Base-by-base conservation (phyloP, 2,329 filamentous ascomycete genomes). In the Colletotrichum sp. region DNA sequence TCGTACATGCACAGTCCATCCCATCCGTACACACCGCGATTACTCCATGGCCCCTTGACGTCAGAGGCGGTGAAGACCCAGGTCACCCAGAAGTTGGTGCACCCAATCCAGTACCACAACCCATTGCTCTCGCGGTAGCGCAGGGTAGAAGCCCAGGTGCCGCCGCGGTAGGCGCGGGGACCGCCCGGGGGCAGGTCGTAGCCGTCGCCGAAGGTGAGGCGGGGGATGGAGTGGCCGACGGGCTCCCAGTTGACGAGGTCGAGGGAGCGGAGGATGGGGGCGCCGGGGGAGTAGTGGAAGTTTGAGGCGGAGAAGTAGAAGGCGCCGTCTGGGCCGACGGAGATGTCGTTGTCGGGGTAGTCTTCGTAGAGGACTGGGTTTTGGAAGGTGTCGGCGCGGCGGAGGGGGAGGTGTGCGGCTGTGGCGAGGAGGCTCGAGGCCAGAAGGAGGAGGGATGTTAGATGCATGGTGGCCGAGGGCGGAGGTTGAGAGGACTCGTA, bases 81-180 rank as follows among this genome's bases (percentile, higher is more conserved):
- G 0, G 90, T 90, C 10, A 85, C 84, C 36, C 84, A 82, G 66
- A 84, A 87, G 56, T 89, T 85, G 68, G 90, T 83, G 77, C 90
- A 92, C 2, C 90, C 91, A 10, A 90, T 85, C 90, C 90, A 92
- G 82, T 91, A 91, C 80, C 87, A 92, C 2, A 83, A 82, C 2
- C 85, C 83, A 32, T 85, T 88, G 36, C 86, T 88, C 64, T 85
- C 78, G 8, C 89, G 86, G 79, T 91, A 91, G 6, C 87, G 83
- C 73, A 92, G 82, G 0, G 87, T 88, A 0, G 88, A 90, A 0
- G 91, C 90, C 88, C 89, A 92, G 8, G 88, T 91, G 1, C 91
- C 90, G 60, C 87, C 84, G 10, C 88, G 84, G 75, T 92, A 92
- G 2, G 87, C 88, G 1, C 83, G 82, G 8, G 82, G 82, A 4